Evolutionary conservation across 768 basidiomycete species (phyloP).

Genomic region (Melanogaster broomeanus): DNA sequence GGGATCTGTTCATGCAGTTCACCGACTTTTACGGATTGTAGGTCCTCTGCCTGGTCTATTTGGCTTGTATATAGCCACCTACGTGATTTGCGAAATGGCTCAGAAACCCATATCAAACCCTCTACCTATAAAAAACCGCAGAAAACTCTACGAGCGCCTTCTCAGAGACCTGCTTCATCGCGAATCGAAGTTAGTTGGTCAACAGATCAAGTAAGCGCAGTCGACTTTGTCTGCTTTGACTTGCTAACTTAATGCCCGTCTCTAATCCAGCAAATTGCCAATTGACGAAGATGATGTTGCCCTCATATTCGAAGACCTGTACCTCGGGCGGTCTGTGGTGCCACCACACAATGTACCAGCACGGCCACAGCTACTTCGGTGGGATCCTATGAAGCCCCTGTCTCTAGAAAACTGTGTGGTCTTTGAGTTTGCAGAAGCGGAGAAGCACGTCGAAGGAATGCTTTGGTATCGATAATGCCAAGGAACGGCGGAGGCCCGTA

Average conservation of each 20-base stretch:
- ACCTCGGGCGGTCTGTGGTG: slow-evolving; percentile 73
- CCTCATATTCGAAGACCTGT: slow-evolving; percentile 84
- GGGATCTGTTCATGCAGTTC: background rate
- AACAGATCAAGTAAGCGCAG: slow-evolving; percentile 56
- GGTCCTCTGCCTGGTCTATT: slow-evolving; percentile 84
- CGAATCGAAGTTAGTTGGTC: slow-evolving; percentile 68
- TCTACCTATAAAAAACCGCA: slow-evolving; percentile 81
- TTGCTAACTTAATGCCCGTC: background rate
- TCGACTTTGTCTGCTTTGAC: background rate
- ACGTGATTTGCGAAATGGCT: slow-evolving; percentile 83
- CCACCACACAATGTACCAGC: slow-evolving; percentile 78
- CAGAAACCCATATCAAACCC: slow-evolving; percentile 83
- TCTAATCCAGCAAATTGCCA: slow-evolving; percentile 60
- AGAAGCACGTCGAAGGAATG: slow-evolving; percentile 60
- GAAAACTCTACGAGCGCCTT: slow-evolving; percentile 80
- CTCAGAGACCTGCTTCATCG: slow-evolving; percentile 74
- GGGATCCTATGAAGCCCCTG: slow-evolving; percentile 70
- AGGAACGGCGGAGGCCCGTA: slow-evolving; percentile 36
- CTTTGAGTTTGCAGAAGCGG: slow-evolving; percentile 75
- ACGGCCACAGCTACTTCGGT: slow-evolving; percentile 75
- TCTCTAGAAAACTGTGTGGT: slow-evolving; percentile 83
- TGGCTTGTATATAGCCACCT: slow-evolving; percentile 87
- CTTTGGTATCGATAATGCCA: slow-evolving; percentile 17
- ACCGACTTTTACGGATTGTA: slow-evolving; percentile 5
- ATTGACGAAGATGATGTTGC: slow-evolving; percentile 84